Conservation (phyloP, 805 yeast genomes). For the Metschnikowia drakensbergensis region DNA sequence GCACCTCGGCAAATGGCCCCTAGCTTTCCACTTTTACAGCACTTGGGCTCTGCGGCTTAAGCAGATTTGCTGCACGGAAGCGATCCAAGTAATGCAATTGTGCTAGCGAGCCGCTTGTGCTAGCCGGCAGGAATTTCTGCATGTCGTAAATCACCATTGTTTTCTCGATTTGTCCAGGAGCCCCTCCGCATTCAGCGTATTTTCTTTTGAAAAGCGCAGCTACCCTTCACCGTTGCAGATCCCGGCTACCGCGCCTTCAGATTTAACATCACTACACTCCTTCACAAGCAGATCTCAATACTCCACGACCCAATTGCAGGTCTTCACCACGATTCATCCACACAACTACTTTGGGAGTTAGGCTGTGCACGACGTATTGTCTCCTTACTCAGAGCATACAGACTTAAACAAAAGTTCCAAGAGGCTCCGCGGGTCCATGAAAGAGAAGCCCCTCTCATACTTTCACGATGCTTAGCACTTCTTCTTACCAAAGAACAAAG, state of each 20-base stretch:
- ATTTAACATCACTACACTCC: not conserved
- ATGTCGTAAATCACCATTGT: not conserved
- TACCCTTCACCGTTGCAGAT: slow-evolving; percentile 2
- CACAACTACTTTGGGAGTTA: not conserved
- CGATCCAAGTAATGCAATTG: no score
- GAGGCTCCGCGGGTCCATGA: slow-evolving; percentile 1
- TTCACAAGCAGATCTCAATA: not conserved
- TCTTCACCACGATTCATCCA: not conserved
- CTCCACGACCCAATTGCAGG: not conserved
- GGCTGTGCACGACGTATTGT: not conserved
- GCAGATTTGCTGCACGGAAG: no score
- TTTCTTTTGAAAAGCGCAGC: not conserved
- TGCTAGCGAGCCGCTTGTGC: no score
- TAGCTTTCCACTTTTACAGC: no score
- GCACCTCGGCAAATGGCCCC: not conserved
- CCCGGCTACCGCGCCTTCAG: slow-evolving; percentile 4
- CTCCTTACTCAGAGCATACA: not conserved
- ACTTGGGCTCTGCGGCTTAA: no score
- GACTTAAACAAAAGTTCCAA: not conserved
- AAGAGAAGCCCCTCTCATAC: not conserved
- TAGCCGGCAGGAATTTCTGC: no score
- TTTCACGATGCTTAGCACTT: slow-evolving; percentile 12
- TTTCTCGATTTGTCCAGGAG: no score
- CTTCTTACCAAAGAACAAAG: slow-evolving; percentile 70
- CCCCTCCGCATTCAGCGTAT: not conserved